Evolutionary conservation across 495 filamentous ascomycete species (phyloP), one percentile per base, ranked within the genome.

Genomic region (Daldinia decipiens): DNA sequence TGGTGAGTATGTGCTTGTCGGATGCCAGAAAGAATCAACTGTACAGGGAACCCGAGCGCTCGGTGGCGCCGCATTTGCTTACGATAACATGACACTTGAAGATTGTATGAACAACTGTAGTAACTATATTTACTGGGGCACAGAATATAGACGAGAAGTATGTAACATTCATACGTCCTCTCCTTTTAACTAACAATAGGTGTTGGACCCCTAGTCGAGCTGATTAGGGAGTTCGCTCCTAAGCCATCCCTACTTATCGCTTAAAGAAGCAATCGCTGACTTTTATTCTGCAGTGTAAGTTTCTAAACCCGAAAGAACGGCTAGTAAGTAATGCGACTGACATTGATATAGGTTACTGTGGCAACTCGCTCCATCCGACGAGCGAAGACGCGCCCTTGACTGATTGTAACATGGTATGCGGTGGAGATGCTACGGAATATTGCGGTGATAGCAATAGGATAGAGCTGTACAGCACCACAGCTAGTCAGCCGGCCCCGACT

Each of bases 381-480:
- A 86, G 80, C 77, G 70, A 66, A 27, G 68, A 79, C 17, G 79
- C 82, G 32, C 66, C 70, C 27, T 61, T 79, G 12, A 64, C 62
- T n/a, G 84, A 88, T 21, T 87, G 83, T 70, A 83, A 78, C 67
- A 82, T 85, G 76, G 59, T 80, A n/a, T 86, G 84, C 70, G 74
- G 76, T n/a, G 85, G 83, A 24, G 79, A 84, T 50, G 54, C 65
- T 15, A 74, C 65, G 11, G 77, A 83, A 56, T 84, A 78, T 71
- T 85, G 83, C 67, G 83, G 83, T 21, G 80, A 76, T 6, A 77
- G 81, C 15, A 78, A 83, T 58, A 75, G 83, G 12, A 65, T 85
- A 19, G 79, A 84, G 62, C 67, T 84, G 32, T 85, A 85, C 58
- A 79, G 76, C 34, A 83, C 79, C 2, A 81, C 82, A 32, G 81